A percentile compares a stretch with the other conserved stretches of the same genome.
phyloP scores from a whole-genome alignment of 495 filamentous ascomycete species.

The Lasiosphaeriaceae sp. region DNA sequence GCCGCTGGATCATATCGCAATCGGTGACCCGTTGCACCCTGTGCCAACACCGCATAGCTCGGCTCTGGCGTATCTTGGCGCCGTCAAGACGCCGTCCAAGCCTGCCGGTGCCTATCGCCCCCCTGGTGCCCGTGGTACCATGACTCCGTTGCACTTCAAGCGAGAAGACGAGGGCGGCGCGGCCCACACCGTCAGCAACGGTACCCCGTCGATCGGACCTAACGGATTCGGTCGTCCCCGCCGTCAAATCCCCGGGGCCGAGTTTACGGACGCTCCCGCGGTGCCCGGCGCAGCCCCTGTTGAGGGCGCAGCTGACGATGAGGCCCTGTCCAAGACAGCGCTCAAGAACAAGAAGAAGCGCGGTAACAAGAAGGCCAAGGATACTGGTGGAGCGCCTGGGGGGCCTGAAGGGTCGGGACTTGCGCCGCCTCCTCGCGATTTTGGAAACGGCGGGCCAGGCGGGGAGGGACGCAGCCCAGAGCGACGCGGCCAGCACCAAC shows the following conservation, averaged over 20 bases:
- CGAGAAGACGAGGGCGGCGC: conserved; percentile 95
- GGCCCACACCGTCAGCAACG: conserved; percentile 77
- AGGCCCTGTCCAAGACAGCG: conserved; percentile 77
- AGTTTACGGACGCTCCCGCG: conserved; percentile 37
- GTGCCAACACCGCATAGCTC: conserved; percentile 80
- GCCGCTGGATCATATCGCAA: conserved; percentile 51
- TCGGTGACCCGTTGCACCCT: conserved; percentile 70
- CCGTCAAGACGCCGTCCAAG: conserved; percentile 87
- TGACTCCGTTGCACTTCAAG: conserved; percentile 91
- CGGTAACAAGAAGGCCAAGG: conserved; percentile 90
- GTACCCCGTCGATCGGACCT: conserved; percentile 57
- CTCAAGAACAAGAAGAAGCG: conserved; percentile 99
- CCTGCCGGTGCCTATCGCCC: conserved; percentile 93
- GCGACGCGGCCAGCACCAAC: conserved; percentile 43
- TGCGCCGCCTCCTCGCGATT: conserved; percentile 38
- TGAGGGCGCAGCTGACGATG: conserved; percentile 49
- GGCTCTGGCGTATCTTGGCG: conserved; percentile 75
- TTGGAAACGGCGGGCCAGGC: conserved; percentile 30
- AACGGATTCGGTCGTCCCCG: conserved; percentile 76
- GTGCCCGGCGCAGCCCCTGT: conserved; percentile 78
- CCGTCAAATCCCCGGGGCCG: conserved; percentile 52
- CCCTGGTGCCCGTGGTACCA: conserved; percentile 86
- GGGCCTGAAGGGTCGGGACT: conserved; percentile 31
- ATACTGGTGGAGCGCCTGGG: conserved; percentile 38
- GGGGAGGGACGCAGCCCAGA: conserved; percentile 62